Evolutionary conservation across 352 stramenopile species (phyloP), one percentile per base, ranked within the genome.

Genomic region (Hyaloperonospora brassicae): DNA sequence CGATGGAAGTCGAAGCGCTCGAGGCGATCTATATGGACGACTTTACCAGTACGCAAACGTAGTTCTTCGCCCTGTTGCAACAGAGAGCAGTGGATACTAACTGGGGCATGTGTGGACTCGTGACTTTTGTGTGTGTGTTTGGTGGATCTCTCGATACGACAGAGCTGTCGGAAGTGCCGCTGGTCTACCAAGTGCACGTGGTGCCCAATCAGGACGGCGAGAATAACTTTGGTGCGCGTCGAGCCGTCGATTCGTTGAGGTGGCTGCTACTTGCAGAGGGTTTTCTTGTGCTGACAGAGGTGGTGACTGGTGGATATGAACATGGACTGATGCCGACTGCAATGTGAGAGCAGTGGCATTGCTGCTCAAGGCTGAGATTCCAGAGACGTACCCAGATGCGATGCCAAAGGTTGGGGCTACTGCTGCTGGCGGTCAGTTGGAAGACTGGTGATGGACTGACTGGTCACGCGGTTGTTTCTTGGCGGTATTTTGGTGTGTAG

Each of bases 11-110:
- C 62, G 84, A 94, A 57, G 84, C 84, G 42, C 79, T 94, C 55
- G 84, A 93, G 57, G 80, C 84, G 64, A 94, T 94, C 50, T 94
- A 94, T 65, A 93, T 90, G 76, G 78, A 94, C 63, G 84, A 94
- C 57, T 94, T 94, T 66, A 84, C 64, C 48, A 84, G 84, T 94
- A 66, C 46, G 78, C 76, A 10, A 34, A 12, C 10, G 12, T 17
- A 0, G 17, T 17, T 17, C 17, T 17, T 17, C 17, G 14, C 5
- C 35, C 36, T 14, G 2, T 47, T 49, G n/a, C 41, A 58, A 24
- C 27, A 24, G 22, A 47, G 41, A 49, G 4, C 23, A 17, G 17
- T 63, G 22, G n/a, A 1, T 41, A 31, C 1, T 34, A 23, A 40
- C 17, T 17, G 47, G 48, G 43, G 0, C 30, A 22, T 40, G 14